phyloP scores from a whole-genome alignment of 306 rosid genomes.

The Lithocarpus polystachyus region DNA sequence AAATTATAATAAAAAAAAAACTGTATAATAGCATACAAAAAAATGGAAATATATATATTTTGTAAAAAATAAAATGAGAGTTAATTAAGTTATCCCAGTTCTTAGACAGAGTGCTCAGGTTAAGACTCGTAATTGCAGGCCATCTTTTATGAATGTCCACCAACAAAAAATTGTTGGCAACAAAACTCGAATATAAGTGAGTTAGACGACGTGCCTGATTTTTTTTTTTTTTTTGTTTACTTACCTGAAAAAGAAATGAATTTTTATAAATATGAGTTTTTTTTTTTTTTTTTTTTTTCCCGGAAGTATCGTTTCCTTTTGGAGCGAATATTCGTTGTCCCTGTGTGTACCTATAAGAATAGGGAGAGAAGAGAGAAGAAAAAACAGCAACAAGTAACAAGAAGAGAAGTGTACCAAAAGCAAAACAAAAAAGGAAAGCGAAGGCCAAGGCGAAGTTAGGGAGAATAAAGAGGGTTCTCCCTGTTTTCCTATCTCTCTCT shows the following conservation, averaged over 20 bases:
- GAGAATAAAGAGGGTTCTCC: too few relatives aligned
- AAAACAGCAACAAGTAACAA: too few relatives aligned
- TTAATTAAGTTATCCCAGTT: fast-evolving
- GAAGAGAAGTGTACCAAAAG: too few relatives aligned
- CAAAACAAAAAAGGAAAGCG: too few relatives aligned
- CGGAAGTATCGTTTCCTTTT: neutral
- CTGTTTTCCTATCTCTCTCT: neutral
- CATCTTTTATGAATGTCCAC: fast-evolving
- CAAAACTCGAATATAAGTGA: fast-evolving
- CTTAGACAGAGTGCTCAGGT: fast-evolving
- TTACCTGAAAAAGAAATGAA: too few relatives aligned
- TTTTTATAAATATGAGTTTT: too few relatives aligned
- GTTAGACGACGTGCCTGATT: fast-evolving
- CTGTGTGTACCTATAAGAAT: neutral
- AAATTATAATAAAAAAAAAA: too few relatives aligned
- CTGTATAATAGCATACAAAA: too few relatives aligned
- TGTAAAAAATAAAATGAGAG: too few relatives aligned
- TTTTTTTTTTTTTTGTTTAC: too few relatives aligned
- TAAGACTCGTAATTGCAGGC: fast-evolving
- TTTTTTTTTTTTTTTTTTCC: neutral
- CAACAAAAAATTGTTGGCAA: fast-evolving
- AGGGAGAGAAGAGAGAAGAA: neutral
- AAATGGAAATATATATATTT: too few relatives aligned
- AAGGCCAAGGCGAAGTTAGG: too few relatives aligned
- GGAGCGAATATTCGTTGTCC: constrained; percentile 22